Conservation (phyloP, 176 grass and related monocot genomes). For the Aegilops umbellulata region DNA sequence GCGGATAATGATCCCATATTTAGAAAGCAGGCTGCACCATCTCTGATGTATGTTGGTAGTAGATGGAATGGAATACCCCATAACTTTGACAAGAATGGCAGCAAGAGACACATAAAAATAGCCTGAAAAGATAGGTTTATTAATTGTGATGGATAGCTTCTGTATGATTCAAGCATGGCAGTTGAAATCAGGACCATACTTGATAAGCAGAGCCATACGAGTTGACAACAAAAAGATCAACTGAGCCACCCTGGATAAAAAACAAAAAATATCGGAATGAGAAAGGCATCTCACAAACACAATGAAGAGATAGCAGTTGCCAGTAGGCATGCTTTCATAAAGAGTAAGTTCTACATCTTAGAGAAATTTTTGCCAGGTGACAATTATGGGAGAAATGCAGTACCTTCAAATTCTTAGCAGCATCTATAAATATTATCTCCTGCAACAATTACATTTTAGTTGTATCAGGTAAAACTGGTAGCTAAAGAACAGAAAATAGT, state of each 20-base stretch:
- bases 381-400: background rate
- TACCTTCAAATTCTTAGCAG: slow-evolving; percentile 96
- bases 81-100: slow-evolving; percentile 93
- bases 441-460: slow-evolving; percentile 48
- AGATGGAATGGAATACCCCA: slow-evolving; percentile 92
- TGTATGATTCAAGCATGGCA: slow-evolving; percentile 21
- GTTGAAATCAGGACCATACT: slow-evolving; percentile 36
- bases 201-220: slow-evolving; percentile 94
- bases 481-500: background rate
- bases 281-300: background rate
- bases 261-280: slow-evolving; percentile 12
- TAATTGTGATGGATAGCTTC: background rate
- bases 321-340: background rate
- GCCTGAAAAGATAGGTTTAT: slow-evolving; percentile 56
- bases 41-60: slow-evolving; percentile 83
- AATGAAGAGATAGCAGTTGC: background rate
- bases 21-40: slow-evolving; percentile 88
- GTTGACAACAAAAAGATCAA: slow-evolving; percentile 98
- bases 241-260: slow-evolving; percentile 70
- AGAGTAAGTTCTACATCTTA: background rate
- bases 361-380: slow-evolving; percentile 9
- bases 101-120: slow-evolving; percentile 82
- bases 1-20: slow-evolving; percentile 86
- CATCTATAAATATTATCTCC: slow-evolving; percentile 95
- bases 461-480: slow-evolving; percentile 41